Conservation (phyloP, 768 basidiomycete species). For the Suillus bovinus region DNA sequence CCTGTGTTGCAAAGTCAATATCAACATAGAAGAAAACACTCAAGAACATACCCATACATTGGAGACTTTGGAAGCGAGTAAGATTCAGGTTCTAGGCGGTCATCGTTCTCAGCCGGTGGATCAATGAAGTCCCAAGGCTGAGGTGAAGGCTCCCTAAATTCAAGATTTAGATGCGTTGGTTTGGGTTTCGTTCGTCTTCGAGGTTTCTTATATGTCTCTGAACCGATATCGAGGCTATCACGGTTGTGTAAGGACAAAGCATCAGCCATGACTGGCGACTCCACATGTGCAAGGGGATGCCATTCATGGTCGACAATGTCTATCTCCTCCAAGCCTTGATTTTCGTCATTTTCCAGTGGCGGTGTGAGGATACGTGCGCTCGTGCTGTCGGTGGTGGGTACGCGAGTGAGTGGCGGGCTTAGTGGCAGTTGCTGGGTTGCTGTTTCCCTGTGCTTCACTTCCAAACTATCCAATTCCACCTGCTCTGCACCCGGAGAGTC, state of each 20-base stretch:
- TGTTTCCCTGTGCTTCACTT: conserved; percentile 3
- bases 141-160: conserved; percentile 53
- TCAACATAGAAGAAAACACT: conserved; percentile 10
- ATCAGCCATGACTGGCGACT: conserved; percentile 16
- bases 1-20: conserved; percentile 28
- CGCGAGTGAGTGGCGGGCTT: conserved; percentile 33
- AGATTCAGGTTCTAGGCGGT: conserved; percentile 25
- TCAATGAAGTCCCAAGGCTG: conserved; percentile 67
- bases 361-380: conserved; percentile 2
- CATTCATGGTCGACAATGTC: conserved; percentile 25
- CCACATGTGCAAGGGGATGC: conserved; percentile 23
- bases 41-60: conserved; percentile 45
- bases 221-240: conserved; percentile 15
- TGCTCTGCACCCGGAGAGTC: conserved; percentile 9
- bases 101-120: conserved; percentile 46
- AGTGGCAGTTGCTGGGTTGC: conserved; percentile 27
- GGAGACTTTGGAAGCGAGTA: conserved; percentile 45
- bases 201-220: conserved; percentile 29
- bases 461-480: conserved; percentile 5
- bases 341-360: conserved; percentile 7
- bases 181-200: conserved; percentile 32
- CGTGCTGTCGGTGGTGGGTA: conserved; percentile 20
- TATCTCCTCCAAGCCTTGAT: conserved; percentile 18
- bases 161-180: conserved; percentile 48
- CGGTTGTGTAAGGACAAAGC: conserved; percentile 13